Percentiles rank a stretch among this genome's conserved stretches.
phyloP scores from a whole-genome alignment of 2,329 filamentous ascomycete species.

The Thelonectria blattea region DNA sequence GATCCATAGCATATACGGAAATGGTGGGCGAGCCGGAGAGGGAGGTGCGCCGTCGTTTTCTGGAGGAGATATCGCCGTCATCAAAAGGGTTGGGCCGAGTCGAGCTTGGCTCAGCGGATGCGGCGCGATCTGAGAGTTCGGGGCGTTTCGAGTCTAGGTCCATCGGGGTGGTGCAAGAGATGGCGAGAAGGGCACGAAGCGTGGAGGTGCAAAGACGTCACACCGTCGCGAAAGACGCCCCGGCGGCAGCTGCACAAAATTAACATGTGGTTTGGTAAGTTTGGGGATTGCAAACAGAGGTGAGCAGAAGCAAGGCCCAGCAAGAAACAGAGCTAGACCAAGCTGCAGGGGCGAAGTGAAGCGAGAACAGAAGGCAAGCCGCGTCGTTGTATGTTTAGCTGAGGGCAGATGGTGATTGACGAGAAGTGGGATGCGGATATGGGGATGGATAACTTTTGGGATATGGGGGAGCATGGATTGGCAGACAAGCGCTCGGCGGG shows the following conservation, averaged over 20 bases:
- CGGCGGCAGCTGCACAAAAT: slow-evolving; percentile 58
- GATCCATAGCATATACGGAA: slow-evolving; percentile 53
- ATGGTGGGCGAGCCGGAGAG: slow-evolving; percentile 59
- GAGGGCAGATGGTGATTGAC: slow-evolving; percentile 26
- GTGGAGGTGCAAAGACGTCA: slow-evolving; percentile 55
- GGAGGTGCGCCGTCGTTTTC: slow-evolving; percentile 69
- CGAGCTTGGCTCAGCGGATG: slow-evolving; percentile 67
- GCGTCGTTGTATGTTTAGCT: slow-evolving; percentile 20
- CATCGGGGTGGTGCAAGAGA: slow-evolving; percentile 55
- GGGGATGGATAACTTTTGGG: slow-evolving; percentile 31
- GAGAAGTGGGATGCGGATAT: slow-evolving; percentile 34
- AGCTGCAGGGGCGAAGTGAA: neutral
- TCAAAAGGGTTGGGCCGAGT: slow-evolving; percentile 70
- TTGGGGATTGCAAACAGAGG: slow-evolving; percentile 29
- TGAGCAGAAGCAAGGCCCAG: slow-evolving; percentile 24
- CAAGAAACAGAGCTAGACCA: slow-evolving; percentile 4
- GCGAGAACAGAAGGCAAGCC: slow-evolving; percentile 22
- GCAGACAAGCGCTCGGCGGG: slow-evolving; percentile 22
- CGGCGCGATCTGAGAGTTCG: slow-evolving; percentile 63
- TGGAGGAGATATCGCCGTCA: slow-evolving; percentile 60
- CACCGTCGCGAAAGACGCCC: slow-evolving; percentile 61
- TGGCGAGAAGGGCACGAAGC: slow-evolving; percentile 45
- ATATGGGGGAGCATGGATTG: slow-evolving; percentile 42
- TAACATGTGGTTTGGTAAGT: slow-evolving; percentile 60
- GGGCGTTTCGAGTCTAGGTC: slow-evolving; percentile 56